These are phyloP conservation scores for Xylariales sp. DNA, from an alignment of 2,329 filamentous ascomycete genomes.

Conservation along the genomic window DNA sequence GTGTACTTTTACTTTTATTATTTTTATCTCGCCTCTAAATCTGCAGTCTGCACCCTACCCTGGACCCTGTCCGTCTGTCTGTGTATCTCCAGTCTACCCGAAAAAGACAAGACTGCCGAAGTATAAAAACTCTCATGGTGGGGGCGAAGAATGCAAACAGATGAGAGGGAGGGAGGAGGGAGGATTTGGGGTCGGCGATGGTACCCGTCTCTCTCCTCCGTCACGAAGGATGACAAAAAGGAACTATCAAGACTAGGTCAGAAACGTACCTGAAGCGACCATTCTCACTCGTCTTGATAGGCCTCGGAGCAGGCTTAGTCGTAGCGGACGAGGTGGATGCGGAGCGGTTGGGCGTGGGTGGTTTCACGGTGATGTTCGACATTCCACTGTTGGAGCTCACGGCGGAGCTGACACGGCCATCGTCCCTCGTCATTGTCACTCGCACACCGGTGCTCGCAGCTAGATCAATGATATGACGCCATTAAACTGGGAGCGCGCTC, in stretches of 20 bases:
- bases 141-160: conserved; percentile 23
- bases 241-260: conserved; percentile 28
- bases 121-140: conserved; percentile 22
- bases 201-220: background rate
- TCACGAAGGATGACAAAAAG: background rate
- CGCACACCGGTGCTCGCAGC: conserved; percentile 44
- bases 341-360: conserved; percentile 51
- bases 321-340: conserved; percentile 49
- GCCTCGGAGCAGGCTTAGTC: conserved; percentile 55
- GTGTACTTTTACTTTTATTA: conserved; percentile 18
- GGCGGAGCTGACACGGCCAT: conserved; percentile 74
- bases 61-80: conserved; percentile 1
- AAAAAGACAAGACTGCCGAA: background rate
- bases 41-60: conserved; percentile 3
- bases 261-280: conserved; percentile 58
- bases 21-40: conserved; percentile 2
- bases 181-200: conserved; percentile 3
- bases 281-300: conserved; percentile 68
- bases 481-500: conserved; percentile 42
- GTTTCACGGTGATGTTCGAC: conserved; percentile 73
- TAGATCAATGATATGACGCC: conserved; percentile 46
- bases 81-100: background rate
- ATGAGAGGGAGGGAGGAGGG: background rate
- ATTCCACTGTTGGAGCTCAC: conserved; percentile 75
- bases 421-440: conserved; percentile 74